Evolutionary conservation across 371 early-diverging fungal species (phyloP).

Genomic region (Lichtheimia ornata): DNA sequence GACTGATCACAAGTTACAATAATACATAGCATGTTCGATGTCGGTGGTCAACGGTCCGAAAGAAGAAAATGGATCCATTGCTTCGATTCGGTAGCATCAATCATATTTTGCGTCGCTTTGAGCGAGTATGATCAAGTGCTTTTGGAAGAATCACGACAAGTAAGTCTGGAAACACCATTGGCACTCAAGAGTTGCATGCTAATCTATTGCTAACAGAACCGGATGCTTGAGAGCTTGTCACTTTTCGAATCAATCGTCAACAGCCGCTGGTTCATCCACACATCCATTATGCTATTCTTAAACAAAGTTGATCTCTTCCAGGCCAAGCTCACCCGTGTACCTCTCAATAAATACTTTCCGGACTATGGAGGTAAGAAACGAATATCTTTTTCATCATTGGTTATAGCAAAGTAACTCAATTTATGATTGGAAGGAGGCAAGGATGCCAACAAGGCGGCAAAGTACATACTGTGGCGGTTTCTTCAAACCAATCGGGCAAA

Average conservation of each 20-base stretch:
- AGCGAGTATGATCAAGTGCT: constrained; percentile 75
- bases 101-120: constrained; percentile 71
- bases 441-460: constrained; percentile 72
- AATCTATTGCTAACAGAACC: constrained; percentile 59
- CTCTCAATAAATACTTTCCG: constrained; percentile 57
- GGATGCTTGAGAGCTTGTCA: constrained; percentile 78
- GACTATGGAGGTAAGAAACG: constrained; percentile 57
- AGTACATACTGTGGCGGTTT: constrained; percentile 75
- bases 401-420: no score
- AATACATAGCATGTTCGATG: constrained; percentile 69
- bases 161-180: constrained; percentile 17
- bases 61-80: constrained; percentile 95
- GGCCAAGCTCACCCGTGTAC: constrained; percentile 52
- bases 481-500: constrained; percentile 68
- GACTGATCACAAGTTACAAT: neutral
- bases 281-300: constrained; percentile 77
- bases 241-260: constrained; percentile 82
- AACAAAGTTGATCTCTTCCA: constrained; percentile 84
- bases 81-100: constrained; percentile 78
- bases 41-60: constrained; percentile 78
- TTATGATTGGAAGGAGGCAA: constrained; percentile 47
- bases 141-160: constrained; percentile 69
- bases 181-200: neutral
- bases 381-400: neutral
- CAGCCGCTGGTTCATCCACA: constrained; percentile 63